Evolutionary conservation across 305 asterid species (phyloP).

Genomic region (Rubia balearica): DNA sequence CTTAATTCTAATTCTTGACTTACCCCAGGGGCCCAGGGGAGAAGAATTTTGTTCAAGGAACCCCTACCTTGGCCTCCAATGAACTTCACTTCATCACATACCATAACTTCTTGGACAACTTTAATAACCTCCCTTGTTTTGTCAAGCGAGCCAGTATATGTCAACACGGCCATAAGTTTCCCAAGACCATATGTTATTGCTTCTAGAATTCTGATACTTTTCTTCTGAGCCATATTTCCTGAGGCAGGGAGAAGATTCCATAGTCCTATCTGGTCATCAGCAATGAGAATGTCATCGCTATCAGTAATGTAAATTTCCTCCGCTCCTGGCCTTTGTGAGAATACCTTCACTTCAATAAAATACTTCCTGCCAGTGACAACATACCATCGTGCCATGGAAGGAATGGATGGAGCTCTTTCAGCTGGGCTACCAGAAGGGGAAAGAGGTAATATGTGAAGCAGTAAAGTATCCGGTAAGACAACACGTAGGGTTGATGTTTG

Average conservation of each 20-base stretch:
- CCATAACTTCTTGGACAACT: conserved; percentile 89
- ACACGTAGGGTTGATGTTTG: conserved; percentile 77
- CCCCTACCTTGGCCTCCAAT: conserved; percentile 27
- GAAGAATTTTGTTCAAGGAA: conserved; percentile 39
- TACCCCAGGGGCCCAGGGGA: conserved; percentile 81
- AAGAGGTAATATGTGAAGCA: conserved; percentile 51
- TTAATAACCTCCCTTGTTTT: conserved; percentile 56
- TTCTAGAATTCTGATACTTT: conserved; percentile 41
- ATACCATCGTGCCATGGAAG: conserved; percentile 74
- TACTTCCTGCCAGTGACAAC: conserved; percentile 63
- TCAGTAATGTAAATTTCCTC: conserved; percentile 73
- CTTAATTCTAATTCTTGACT: conserved; percentile 78
- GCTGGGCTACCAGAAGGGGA: conserved; percentile 44
- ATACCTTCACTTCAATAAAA: conserved; percentile 61
- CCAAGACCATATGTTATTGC: conserved; percentile 72
- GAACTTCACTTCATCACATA: conserved; percentile 74
- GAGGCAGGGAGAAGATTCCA: conserved; percentile 66
- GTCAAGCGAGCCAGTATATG: conserved; percentile 48
- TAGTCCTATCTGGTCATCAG: conserved; percentile 44
- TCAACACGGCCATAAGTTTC: conserved; percentile 62
- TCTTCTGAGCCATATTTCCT: conserved; percentile 30
- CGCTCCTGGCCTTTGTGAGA: conserved; percentile 55
- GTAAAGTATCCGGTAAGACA: conserved; percentile 67
- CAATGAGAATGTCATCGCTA: conserved; percentile 53
- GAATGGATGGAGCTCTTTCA: conserved; percentile 43